Conservation (phyloP, 1,284 basidiomycete genomes). For the Trametes sp. region DNA sequence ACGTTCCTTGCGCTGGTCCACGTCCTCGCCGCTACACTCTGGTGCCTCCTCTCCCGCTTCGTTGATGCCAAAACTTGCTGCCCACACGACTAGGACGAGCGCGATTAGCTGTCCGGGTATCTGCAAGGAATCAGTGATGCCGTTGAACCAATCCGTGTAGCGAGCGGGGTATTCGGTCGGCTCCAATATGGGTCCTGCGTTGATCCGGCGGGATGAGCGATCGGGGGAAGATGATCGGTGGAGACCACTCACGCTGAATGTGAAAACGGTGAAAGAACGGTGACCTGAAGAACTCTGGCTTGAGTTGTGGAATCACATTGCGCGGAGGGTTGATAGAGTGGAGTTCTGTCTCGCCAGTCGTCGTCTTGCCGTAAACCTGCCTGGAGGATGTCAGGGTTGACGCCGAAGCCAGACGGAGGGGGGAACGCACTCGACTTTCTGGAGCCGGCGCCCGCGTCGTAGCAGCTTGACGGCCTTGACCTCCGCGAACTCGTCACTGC, state of each 20-base stretch:
- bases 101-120: conserved; percentile 70
- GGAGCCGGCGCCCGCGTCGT: conserved; percentile 82
- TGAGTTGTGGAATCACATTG: conserved; percentile 72
- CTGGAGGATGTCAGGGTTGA: conserved; percentile 34
- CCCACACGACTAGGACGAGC: conserved; percentile 84
- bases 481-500: conserved; percentile 87
- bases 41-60: conserved; percentile 66
- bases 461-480: conserved; percentile 88
- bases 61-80: conserved; percentile 84
- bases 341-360: conserved; percentile 55
- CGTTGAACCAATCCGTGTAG: conserved; percentile 68
- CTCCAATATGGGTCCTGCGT: conserved; percentile 73
- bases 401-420: neutral
- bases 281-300: conserved; percentile 81
- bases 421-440: conserved; percentile 70
- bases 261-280: conserved; percentile 84
- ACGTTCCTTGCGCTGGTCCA: conserved; percentile 49
- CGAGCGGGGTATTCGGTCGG: conserved; percentile 77
- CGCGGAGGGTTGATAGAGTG: conserved; percentile 41
- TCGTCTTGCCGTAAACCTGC: conserved; percentile 50
- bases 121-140: conserved; percentile 59
- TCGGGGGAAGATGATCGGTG: conserved; percentile 15
- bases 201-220: conserved; percentile 45
- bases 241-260: conserved; percentile 70
- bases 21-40: conserved; percentile 44